Percentiles rank a stretch among this genome's conserved stretches.
phyloP scores from a whole-genome alignment of 1,284 basidiomycete species.

The Moniliella sp. region DNA sequence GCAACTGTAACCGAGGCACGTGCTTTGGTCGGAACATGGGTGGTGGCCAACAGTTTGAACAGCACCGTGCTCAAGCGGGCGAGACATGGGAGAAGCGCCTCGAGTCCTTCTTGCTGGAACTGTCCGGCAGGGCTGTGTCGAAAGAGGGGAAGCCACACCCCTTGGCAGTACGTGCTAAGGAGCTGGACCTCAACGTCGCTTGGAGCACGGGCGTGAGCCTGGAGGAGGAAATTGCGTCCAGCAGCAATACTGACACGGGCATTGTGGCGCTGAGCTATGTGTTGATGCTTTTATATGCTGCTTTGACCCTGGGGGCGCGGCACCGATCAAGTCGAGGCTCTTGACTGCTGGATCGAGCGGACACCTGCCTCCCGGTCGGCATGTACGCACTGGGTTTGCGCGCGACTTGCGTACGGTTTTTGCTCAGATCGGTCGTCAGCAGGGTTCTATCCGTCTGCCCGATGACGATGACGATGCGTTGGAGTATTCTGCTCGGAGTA shows the following conservation, averaged over 20 bases:
- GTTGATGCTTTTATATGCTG: slow-evolving; percentile 90
- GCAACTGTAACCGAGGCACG: slow-evolving; percentile 41
- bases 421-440: too few species aligned
- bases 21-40: slow-evolving; percentile 65
- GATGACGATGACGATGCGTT: too few species aligned
- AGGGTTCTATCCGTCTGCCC: too few species aligned
- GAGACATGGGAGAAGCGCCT: slow-evolving; percentile 75
- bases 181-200: slow-evolving; percentile 47
- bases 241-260: slow-evolving; percentile 74
- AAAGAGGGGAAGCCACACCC: slow-evolving; percentile 33
- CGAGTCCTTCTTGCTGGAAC: slow-evolving; percentile 4
- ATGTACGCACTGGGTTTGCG: too few species aligned
- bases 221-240: slow-evolving; percentile 86
- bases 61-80: slow-evolving; percentile 39
- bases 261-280: slow-evolving; percentile 78
- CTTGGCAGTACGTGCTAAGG: slow-evolving; percentile 9
- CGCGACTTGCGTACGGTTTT: too few species aligned
- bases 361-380: too few species aligned
- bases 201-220: slow-evolving; percentile 80
- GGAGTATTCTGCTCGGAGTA: too few species aligned
- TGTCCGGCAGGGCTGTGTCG: slow-evolving; percentile 6
- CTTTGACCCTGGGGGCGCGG: slow-evolving; percentile 52
- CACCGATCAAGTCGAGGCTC: neutral
- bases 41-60: slow-evolving; percentile 65
- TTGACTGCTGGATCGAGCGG: slow-evolving; percentile 36